These are phyloP conservation scores for Cyberlindnera misumaiensis DNA, from an alignment of 805 yeast genomes.

Conservation along the genomic window DNA sequence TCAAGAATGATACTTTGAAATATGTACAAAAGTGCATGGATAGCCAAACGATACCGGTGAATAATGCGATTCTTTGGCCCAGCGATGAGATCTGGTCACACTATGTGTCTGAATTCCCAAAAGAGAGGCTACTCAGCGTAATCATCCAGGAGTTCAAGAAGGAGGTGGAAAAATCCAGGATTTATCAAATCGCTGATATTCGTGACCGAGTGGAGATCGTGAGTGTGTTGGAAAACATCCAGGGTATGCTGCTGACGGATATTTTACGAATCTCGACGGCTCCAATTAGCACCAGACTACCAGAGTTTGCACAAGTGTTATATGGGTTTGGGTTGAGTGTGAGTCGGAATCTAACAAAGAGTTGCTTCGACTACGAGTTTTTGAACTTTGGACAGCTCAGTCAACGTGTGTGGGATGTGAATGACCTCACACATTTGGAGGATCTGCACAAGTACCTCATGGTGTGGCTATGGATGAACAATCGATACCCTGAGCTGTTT, in stretches of 20 bases:
- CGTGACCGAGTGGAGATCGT: slow-evolving; percentile 31
- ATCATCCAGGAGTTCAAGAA: slow-evolving; percentile 41
- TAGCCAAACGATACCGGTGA: slow-evolving; percentile 43
- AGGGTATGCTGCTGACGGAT: slow-evolving; percentile 45
- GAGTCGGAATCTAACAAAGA: slow-evolving; percentile 36
- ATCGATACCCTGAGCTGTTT: slow-evolving; percentile 77
- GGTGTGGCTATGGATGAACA: slow-evolving; percentile 78
- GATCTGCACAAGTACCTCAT: slow-evolving; percentile 59
- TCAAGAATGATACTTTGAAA: slow-evolving; percentile 35
- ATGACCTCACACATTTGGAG: slow-evolving; percentile 37
- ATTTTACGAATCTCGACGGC: slow-evolving; percentile 53
- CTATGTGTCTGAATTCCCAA: slow-evolving; percentile 55
- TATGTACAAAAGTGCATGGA: slow-evolving; percentile 42
- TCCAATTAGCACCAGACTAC: slow-evolving; percentile 43
- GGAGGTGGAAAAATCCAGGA: slow-evolving; percentile 26
- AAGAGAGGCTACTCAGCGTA: slow-evolving; percentile 36
- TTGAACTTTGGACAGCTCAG: slow-evolving; percentile 8
- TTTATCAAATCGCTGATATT: slow-evolving; percentile 33
- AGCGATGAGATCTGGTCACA: slow-evolving; percentile 62
- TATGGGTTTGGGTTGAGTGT: slow-evolving; percentile 39
- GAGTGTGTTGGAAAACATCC: slow-evolving; percentile 34
- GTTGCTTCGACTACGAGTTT: slow-evolving; percentile 45
- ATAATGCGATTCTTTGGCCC: slow-evolving; percentile 74
- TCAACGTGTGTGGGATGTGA: slow-evolving; percentile 1
- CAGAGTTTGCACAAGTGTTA: slow-evolving; percentile 42